These are phyloP conservation scores for Aspergillus campestris DNA, from an alignment of 495 filamentous ascomycete species.

Conservation along the genomic window DNA sequence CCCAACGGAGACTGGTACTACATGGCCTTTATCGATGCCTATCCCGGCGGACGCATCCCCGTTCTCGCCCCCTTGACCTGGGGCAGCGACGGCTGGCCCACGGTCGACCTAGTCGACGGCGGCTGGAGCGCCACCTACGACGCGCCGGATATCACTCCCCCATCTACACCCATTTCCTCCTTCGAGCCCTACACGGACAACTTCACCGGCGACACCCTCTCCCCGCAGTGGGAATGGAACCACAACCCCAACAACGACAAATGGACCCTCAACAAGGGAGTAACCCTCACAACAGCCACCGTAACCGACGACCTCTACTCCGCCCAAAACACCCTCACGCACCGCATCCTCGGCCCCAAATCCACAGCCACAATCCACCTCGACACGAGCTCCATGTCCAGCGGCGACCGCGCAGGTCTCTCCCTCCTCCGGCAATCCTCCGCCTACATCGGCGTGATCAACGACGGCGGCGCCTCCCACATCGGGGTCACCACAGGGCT, in stretches of 20 bases:
- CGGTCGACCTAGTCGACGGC: constrained; percentile 24
- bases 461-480: constrained; percentile 13
- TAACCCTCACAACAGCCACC: constrained; percentile 41
- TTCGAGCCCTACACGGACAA: constrained; percentile 24
- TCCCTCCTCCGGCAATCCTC: constrained; percentile 42
- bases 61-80: constrained; percentile 47
- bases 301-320: constrained; percentile 44
- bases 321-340: constrained; percentile 50
- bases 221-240: constrained; percentile 52
- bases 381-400: constrained; percentile 36
- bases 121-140: constrained; percentile 37
- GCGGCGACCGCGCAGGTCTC: constrained; percentile 44
- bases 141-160: constrained; percentile 17
- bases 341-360: constrained; percentile 41
- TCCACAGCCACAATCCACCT: constrained; percentile 38
- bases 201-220: constrained; percentile 31
- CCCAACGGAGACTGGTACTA: constrained; percentile 49
- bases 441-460: constrained; percentile 43
- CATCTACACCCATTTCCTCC: neutral
- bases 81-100: constrained; percentile 42
- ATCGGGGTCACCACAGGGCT: constrained; percentile 15
- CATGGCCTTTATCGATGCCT: constrained; percentile 47
- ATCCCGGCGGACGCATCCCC: constrained; percentile 48
- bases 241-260: constrained; percentile 44
- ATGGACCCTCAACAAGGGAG: constrained; percentile 17